phyloP scores from a whole-genome alignment of 2,329 filamentous ascomycete species.

The Phyllosticta paracitricarpa region DNA sequence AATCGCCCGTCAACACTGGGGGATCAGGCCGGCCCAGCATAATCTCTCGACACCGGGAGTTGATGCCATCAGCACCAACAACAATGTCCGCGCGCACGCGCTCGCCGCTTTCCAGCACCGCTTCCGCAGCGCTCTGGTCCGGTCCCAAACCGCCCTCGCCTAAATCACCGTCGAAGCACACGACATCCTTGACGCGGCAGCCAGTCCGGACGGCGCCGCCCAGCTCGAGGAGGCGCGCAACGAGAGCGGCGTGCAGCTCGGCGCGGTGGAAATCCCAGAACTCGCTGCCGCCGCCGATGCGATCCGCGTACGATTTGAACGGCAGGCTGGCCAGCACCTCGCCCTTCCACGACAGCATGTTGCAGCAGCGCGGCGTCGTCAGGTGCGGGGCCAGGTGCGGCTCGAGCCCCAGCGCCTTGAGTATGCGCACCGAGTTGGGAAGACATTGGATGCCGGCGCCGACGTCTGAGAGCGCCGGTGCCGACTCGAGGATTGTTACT shows the following conservation, averaged over 20 bases:
- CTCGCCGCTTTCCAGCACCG: conserved; percentile 30
- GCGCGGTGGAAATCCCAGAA: conserved; percentile 49
- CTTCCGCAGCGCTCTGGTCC: conserved; percentile 27
- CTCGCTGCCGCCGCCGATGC: conserved; percentile 31
- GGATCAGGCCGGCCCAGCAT: conserved; percentile 37
- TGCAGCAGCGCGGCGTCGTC: conserved; percentile 32
- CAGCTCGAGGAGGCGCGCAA: conserved; percentile 38
- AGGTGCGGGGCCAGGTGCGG: conserved; percentile 32
- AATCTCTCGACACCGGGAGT: conserved; percentile 35
- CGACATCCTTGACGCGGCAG: conserved; percentile 35
- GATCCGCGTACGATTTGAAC: conserved; percentile 34
- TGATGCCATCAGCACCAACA: conserved; percentile 41
- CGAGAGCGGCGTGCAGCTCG: conserved; percentile 39
- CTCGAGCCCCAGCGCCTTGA: conserved; percentile 41
- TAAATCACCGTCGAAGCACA: conserved; percentile 25
- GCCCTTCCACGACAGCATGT: conserved; percentile 46
- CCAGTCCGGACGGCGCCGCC: conserved; percentile 38
- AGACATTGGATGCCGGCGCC: conserved; percentile 44
- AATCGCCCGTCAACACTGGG: conserved; percentile 40
- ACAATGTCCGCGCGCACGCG: conserved; percentile 29
- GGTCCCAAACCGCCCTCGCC: conserved; percentile 17
- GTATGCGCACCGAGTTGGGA: conserved; percentile 38
- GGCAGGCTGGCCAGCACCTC: conserved; percentile 39
- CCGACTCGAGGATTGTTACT: conserved; percentile 40
- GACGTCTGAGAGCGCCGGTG: conserved; percentile 38